phyloP scores from a whole-genome alignment of 306 rosid genomes.

The Cucurbita argyrosperma region DNA sequence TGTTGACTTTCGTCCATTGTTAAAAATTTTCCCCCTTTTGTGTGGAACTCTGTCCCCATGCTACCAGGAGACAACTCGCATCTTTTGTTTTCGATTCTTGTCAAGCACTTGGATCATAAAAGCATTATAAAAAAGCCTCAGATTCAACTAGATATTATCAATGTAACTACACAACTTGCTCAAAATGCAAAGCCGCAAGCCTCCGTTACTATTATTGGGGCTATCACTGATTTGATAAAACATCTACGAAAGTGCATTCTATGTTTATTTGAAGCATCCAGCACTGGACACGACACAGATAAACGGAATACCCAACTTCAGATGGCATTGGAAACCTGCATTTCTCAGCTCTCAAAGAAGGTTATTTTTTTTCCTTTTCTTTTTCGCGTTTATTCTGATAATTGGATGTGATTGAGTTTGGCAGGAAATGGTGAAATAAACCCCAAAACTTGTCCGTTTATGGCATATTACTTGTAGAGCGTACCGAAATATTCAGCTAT shows the following conservation, averaged over 20 bases:
- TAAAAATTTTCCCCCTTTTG: background rate
- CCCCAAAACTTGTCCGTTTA: background rate
- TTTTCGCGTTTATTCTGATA: background rate
- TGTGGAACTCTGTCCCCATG: constrained; percentile 7
- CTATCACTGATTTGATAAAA: constrained; percentile 64
- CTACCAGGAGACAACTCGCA: constrained; percentile 66
- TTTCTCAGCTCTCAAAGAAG: constrained; percentile 55
- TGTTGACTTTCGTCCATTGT: background rate
- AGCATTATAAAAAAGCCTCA: constrained; percentile 56
- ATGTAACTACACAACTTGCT: constrained; percentile 49
- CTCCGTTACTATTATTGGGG: constrained; percentile 53
- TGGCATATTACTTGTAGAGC: background rate
- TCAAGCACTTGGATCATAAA: constrained; percentile 98
- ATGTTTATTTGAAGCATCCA: constrained; percentile 38
- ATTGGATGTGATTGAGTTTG: constrained; percentile 8
- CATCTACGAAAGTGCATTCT: constrained; percentile 70
- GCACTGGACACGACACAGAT: constrained; percentile 26
- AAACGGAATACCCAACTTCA: constrained; percentile 45
- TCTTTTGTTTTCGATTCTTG: constrained; percentile 60
- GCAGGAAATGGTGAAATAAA: background rate
- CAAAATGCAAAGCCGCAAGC: constrained; percentile 50
- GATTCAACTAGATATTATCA: constrained; percentile 46
- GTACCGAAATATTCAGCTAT: background rate
- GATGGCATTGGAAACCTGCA: constrained; percentile 60
- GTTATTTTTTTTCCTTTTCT: constrained; percentile 17